Conservation (phyloP, 352 stramenopile genomes). For the Globisporangium ultimum region DNA sequence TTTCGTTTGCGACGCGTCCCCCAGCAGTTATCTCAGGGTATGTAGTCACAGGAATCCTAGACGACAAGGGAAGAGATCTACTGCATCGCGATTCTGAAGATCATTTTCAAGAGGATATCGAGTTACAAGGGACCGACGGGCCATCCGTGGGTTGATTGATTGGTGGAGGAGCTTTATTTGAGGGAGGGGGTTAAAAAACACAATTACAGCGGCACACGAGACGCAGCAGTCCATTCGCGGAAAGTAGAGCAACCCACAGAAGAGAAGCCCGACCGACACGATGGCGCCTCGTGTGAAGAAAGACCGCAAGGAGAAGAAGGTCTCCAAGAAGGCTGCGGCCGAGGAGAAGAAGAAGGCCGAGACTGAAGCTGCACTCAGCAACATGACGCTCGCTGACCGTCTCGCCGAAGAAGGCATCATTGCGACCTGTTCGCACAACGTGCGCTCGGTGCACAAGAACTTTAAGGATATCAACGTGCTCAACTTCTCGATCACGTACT, state of each 20-base stretch:
- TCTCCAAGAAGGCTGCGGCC: slow-evolving; percentile 66
- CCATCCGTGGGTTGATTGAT: slow-evolving; percentile 3
- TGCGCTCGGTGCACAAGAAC: slow-evolving; percentile 91
- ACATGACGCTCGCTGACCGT: slow-evolving; percentile 84
- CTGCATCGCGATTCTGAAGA: slow-evolving; percentile 4
- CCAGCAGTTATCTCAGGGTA: neutral
- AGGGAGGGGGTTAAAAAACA: slow-evolving; percentile 3
- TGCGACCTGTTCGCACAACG: slow-evolving; percentile 94
- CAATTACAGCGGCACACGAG: no score
- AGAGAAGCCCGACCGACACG: slow-evolving; percentile 1
- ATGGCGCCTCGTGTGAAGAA: slow-evolving; percentile 36
- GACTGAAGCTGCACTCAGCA: slow-evolving; percentile 51
- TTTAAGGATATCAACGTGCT: slow-evolving; percentile 98
- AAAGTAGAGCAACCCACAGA: neutral
- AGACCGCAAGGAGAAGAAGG: slow-evolving; percentile 79
- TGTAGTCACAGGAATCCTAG: neutral
- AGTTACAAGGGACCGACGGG: neutral
- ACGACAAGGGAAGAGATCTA: no score
- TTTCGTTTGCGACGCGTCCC: slow-evolving; percentile 1
- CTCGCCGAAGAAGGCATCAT: slow-evolving; percentile 94
- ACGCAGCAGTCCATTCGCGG: neutral
- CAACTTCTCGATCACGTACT: slow-evolving; percentile 96
- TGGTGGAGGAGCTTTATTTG: slow-evolving; percentile 15
- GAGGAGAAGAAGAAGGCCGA: slow-evolving; percentile 80
- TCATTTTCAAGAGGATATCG: neutral